Base-by-base conservation (phyloP, 306 rosid genomes). In the Luffa aegyptiaca region DNA sequence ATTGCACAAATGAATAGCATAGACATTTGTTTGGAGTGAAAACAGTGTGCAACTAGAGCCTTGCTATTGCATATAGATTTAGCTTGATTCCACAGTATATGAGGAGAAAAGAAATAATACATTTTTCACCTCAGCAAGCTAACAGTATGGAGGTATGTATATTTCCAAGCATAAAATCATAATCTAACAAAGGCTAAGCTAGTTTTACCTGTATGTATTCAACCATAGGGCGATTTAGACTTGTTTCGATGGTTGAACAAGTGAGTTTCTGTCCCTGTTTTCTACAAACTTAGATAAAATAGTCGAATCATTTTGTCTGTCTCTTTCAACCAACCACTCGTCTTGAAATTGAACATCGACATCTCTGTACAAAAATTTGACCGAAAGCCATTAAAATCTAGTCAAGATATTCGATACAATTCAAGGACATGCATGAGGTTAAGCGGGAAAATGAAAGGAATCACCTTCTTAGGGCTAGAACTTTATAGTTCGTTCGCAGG, bases 381-480 rank as follows among this genome's bases (percentile, higher is more conserved):
- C 68, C 52, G 26, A 7, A 59, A 55, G 31, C 42, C 35, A 81
- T 79, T 8, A 86, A 73, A 78, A 73, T 31, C 72, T 10, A 76
- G 36, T 70, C 49, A 39, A 37, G 49, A 66, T 75, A 18, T 55
- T n/a, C 37, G 66, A 36, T 20, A 48, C 10, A 21, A 35, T 55
- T 35, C 51, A 52, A 75, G 41, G 10, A 62, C 21, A 7, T 0
- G 21, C 71, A 46, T 80, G 79, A 71, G 36, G 63, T 68, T 41
- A 48, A 14, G 46, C 3, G 76, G 57, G 51, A 45, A 52, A 26
- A 66, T 18, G 57, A 52, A 78, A 73, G 61, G 18, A 55, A 53
- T 39, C 75, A 93, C 97, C 88, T 91, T 83, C 86, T 92, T 71
- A 94, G 86, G 76, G 98, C 85, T 84, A 95, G 93, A 86, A 95